Base-by-base conservation (phyloP, 108 stramenopile species). In the Cyclotella choctawhatcheeana region DNA sequence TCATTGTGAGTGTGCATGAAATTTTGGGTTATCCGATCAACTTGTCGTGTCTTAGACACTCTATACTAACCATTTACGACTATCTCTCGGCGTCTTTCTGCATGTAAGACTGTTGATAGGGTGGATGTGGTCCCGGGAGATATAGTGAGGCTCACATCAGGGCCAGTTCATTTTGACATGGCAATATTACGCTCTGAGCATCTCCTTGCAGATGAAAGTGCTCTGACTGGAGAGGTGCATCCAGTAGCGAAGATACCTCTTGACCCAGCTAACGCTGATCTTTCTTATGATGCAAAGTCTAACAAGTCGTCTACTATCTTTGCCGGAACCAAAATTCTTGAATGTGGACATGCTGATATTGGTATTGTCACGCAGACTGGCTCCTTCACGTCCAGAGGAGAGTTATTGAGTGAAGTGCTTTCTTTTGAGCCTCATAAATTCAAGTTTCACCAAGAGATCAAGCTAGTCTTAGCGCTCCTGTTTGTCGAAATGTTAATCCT, bases 401-500 rank as follows among this genome's bases (percentile, higher is more conserved):
- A 87, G 66, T 53, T 90, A 25, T 43, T 90, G n/a, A 64, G 83
- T 16, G 86, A 90, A 12, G 79, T 90, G 22, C 68, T 87, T 7
- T 84, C 78, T 16, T 90, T 82, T 45, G 58, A 86, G 44, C 83
- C 86, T 18, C 86, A 87, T 60, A 35, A 82, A 33, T 87, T 90
- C 72, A 86, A 90, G 72, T 87, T 88, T 69, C 86, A 90, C 44
- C 56, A 65, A 0, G 89, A 90, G 59, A 80, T 90, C 13, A 65
- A 73, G 12, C 29, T 79, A 30, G 88, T 76, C 53, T 21, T 35
- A n/a, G 34, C 1, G 35, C 79, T 87, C 63, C 59, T 90, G 14
- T 35, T 76, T 5, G 35, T 82, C 0, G 73, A 86, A 37, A 83
- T 83, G 33, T 65, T 81, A 33, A 58, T 90, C 30, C 37, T 66